Conservation (phyloP, 305 asterid genomes). For the Ajuga reptans region DNA sequence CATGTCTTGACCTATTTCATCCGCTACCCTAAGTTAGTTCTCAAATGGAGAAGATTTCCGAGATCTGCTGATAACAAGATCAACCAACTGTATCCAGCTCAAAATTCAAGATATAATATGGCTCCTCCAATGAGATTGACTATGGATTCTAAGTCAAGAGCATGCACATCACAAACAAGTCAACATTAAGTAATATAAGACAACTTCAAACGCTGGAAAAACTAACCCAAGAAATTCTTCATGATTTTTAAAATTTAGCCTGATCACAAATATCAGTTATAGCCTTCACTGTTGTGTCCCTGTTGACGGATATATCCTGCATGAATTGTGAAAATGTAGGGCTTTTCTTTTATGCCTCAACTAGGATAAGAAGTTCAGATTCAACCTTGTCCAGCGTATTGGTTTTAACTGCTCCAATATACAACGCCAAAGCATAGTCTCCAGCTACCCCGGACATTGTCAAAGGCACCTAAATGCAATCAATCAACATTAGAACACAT, state of each 20-base stretch:
- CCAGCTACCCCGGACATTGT: conserved; percentile 76
- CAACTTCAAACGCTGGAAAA: conserved; percentile 7
- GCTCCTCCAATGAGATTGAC: conserved; percentile 1
- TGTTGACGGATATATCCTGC: conserved; percentile 62
- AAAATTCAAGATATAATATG: neutral
- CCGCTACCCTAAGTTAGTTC: neutral
- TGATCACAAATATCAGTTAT: conserved; percentile 43
- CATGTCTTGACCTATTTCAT: neutral
- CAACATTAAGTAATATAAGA: neutral
- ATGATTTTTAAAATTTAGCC: conserved; percentile 65
- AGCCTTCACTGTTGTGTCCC: conserved; percentile 60
- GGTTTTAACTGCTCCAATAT: conserved; percentile 72
- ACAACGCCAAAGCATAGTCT: conserved; percentile 85
- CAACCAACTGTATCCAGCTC: neutral
- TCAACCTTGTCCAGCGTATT: conserved; percentile 77
- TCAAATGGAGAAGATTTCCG: neutral
- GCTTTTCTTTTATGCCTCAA: conserved; percentile 71
- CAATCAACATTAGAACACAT: conserved; percentile 12
- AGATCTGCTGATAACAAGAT: neutral
- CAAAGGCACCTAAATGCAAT: conserved; percentile 61
- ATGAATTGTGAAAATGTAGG: conserved; percentile 70
- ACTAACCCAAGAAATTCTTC: conserved; percentile 68
- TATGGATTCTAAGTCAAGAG: conserved; percentile 15
- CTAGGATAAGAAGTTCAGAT: conserved; percentile 54
- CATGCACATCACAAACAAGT: neutral